A percentile compares a stretch with the other conserved stretches of the same genome.
Evolutionary conservation across 148 eudicot species (phyloP).

Genomic region (Cornus kousa): DNA sequence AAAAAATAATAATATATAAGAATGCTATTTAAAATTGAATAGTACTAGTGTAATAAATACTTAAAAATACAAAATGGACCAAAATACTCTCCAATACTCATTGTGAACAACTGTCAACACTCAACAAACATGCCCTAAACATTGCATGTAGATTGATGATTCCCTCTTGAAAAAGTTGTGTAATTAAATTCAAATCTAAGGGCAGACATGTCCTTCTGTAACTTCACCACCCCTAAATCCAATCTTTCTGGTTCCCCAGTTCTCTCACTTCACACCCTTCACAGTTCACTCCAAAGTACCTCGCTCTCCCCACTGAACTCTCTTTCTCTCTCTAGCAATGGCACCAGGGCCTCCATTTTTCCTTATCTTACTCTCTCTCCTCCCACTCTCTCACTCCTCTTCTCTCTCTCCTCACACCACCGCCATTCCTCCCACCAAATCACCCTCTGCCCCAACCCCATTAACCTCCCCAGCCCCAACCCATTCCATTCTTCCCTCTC

Average conservation of each 20-base stretch:
- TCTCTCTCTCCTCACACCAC: slow-evolving; percentile 13
- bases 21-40: no score
- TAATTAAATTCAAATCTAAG: neutral
- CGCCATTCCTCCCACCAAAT: slow-evolving; percentile 16
- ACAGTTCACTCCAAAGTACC: neutral
- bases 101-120: no score
- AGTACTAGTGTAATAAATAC: no score
- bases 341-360: neutral
- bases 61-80: no score
- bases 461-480: slow-evolving; percentile 17
- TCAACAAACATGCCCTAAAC: no score
- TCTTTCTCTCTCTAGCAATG: neutral
- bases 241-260: neutral
- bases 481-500: slow-evolving; percentile 1
- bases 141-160: no score
- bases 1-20: no score
- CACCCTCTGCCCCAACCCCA: slow-evolving; percentile 18
- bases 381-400: neutral
- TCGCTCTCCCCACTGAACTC: neutral
- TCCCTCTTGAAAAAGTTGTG: neutral
- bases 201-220: neutral
- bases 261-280: neutral
- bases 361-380: neutral
- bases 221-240: neutral
- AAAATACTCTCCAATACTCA: no score